Base-by-base conservation (phyloP, 2,329 filamentous ascomycete species). In the Stachybotrys chlorohalonatus region DNA sequence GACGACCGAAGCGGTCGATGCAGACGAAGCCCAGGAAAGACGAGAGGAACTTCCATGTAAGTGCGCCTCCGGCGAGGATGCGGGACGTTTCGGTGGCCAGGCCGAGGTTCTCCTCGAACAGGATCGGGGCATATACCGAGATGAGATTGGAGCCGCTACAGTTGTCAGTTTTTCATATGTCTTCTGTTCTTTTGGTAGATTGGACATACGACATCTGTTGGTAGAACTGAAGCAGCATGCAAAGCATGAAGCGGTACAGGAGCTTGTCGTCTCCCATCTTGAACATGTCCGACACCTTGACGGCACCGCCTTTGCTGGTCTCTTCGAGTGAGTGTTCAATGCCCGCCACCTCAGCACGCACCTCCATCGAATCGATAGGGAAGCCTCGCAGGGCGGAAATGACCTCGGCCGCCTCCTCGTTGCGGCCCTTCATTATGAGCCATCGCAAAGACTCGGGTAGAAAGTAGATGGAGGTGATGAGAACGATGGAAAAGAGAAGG, bases 231-330 rank as follows among this genome's bases (percentile, higher is more conserved):
- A 69, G 62, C 1, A 65, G 46, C 3, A 68, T 63, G 53, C 65
- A 69, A 0, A 69, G 60, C 6, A 57, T 54, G 54, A 70, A 69
- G 7, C 78, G 75, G 65, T 81, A 78, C 24, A 70, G 64, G 1
- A 77, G 70, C 64, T 75, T 75, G 57, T 78, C 75, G 31, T 75
- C 71, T 55, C 75, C 75, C 70, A 75, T 76, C 57, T 68, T 74
- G 59, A 78, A 66, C 61, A 78, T 66, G 55, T 77, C 73, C 55
- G 61, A 63, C 7, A 77, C 64, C 57, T 69, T 72, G 11, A 51
- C 49, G 7, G 69, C 68, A 11, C 66, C 68, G 39, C 65, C 62
- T 9, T 63, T 56, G 52, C 62, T 62, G 8, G 72, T 72, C 54
- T 73, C 68, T 60, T 78, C 75, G 31, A 78, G 71, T 0, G 74